phyloP scores from a whole-genome alignment of 2,329 filamentous ascomycete species.

The Fusarium pseudonygamai region DNA sequence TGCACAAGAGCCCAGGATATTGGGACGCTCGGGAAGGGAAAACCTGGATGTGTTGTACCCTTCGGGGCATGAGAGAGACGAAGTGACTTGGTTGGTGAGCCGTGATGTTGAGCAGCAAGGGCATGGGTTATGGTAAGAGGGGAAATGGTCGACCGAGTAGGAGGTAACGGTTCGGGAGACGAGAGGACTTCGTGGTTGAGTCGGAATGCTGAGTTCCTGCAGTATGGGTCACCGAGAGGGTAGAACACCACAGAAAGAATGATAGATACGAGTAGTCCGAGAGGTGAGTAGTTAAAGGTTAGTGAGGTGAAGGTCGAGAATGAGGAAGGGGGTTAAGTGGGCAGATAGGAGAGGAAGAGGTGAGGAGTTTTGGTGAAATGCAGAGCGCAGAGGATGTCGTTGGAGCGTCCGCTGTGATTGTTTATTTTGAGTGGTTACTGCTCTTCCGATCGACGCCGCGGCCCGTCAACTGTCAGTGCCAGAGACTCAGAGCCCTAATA shows the following conservation, averaged over 20 bases:
- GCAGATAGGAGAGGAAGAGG: fast-evolving
- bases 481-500: not conserved
- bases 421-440: not conserved
- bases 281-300: not conserved
- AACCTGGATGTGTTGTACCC: too few relatives aligned
- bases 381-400: not conserved
- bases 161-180: fast-evolving
- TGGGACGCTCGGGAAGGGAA: too few relatives aligned
- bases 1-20: too few relatives aligned
- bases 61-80: fast-evolving
- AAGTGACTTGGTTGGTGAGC: not conserved
- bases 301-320: too few relatives aligned
- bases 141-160: fast-evolving
- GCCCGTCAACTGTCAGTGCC: not conserved
- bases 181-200: not conserved
- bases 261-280: not conserved
- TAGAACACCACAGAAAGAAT: not conserved
- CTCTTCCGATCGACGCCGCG: not conserved
- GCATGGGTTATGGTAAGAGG: fast-evolving
- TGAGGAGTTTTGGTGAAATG: fast-evolving
- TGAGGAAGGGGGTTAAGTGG: not conserved
- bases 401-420: not conserved
- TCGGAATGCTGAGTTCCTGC: fast-evolving
- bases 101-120: fast-evolving
- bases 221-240: fast-evolving